These are phyloP conservation scores for Bruguiera sexangula DNA, from an alignment of 345 rosid genomes.

Conservation along the genomic window DNA sequence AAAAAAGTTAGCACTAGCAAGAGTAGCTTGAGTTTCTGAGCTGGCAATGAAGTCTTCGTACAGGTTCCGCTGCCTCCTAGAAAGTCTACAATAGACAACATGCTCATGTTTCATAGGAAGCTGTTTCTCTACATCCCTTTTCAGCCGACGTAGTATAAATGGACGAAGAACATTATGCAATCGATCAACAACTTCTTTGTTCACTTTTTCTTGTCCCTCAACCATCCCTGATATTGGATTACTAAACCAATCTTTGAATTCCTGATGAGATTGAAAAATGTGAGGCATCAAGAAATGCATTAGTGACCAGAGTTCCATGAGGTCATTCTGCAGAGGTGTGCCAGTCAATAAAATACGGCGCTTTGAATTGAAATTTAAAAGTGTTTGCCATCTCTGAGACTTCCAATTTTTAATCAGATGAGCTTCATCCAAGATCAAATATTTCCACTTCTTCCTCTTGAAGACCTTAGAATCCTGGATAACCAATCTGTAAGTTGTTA, in stretches of 20 bases:
- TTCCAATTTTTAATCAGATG: conserved; percentile 99
- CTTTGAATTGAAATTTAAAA: conserved; percentile 94
- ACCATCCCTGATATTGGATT: conserved; percentile 99
- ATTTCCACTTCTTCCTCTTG: conserved; percentile 99
- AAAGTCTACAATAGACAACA: conserved; percentile 87
- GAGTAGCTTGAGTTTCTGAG: conserved; percentile 97
- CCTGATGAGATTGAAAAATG: conserved; percentile 98
- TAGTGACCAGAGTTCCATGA: conserved; percentile 98
- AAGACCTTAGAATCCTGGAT: conserved; percentile 95
- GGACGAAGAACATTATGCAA: conserved; percentile 99
- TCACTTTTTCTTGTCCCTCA: conserved; percentile 96
- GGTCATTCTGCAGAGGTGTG: conserved; percentile 98
- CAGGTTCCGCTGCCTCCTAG: conserved; percentile 95
- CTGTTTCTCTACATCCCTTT: conserved; percentile 99
- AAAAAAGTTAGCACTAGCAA: conserved; percentile 87
- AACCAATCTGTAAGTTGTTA: conserved; percentile 93
- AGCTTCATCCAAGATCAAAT: conserved; percentile 98
- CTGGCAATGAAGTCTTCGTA: conserved; percentile 99
- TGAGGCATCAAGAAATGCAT: conserved; percentile 99
- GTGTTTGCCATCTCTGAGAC: conserved; percentile 99
- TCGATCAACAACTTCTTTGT: conserved; percentile 97
- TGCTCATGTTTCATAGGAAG: conserved; percentile 92
- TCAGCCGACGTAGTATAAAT: conserved; percentile 87
- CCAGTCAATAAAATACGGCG: conserved; percentile 94
- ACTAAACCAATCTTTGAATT: conserved; percentile 98